Base-by-base conservation (phyloP, 495 filamentous ascomycete species). In the Penicillium canescens region DNA sequence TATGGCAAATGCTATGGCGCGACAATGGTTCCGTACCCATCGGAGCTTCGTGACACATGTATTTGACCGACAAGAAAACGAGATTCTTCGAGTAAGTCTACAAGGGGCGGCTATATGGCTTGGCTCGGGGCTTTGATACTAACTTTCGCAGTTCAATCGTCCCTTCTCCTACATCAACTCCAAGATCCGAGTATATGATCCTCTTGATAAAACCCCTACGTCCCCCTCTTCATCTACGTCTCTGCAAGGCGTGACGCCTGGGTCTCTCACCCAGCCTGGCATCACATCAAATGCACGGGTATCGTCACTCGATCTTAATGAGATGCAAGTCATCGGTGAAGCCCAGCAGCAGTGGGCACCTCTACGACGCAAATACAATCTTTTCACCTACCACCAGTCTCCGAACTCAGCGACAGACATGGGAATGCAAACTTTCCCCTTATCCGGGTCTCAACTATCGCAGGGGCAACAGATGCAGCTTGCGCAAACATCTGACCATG, bases 21-120 rank as follows among this genome's bases (percentile, higher is more conserved):
- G 86, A 39, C 86, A 88, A 64, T 80, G 81, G 79, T 82, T 86
- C 43, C 74, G 73, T 31, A 88, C 86, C 3, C 85, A 88, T 56
- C 70, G 86, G 33, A 82, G 84, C 53, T 89, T 88, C 52, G 85
- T 83, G 26, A 86, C 86, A 11, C 83, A 88, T 70, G 81, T 89
- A 9, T 88, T 89, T 67, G 86, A 88, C 56, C 77, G 72, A 54
- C 69, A 82, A 44, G 81, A 85, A 61, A 80, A 77, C 53, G 86
- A 88, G 59, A 79, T 89, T 6, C 65, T 88, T 38, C 65, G 85
- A 54, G 81, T 85, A 74, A 31, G 74, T 63, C 36, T n/a, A 9
- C 14, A 6, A 0, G 28, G 28, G 28, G 28, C 20, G 16, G 7
- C 13, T 14, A 21, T n/a, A 5, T 35, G 28, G 28, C 11, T 14